Evolutionary conservation across 1,284 basidiomycete species (phyloP), one percentile per base, ranked within the genome.

Genomic region (Ustilago vetiveriae): DNA sequence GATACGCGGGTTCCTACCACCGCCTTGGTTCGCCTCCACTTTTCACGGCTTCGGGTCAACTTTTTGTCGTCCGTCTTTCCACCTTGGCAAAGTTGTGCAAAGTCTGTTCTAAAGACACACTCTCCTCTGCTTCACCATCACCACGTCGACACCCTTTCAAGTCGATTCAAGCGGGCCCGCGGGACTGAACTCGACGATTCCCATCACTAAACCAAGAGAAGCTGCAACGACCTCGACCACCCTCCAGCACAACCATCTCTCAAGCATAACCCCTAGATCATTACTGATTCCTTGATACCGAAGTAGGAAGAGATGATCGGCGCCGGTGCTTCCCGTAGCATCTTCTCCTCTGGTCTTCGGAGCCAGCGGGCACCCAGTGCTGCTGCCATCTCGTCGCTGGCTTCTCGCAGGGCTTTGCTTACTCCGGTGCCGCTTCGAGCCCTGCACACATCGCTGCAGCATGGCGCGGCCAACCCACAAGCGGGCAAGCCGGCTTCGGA

Each of bases 401-500:
- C 50, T 27, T 24, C 54, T 7, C 62, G 50, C 37, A 44, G 46
- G 14, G 29, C 50, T 2, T 14, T 57, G 41, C 45, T 65, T 14
- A 41, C 50, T 9, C 62, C 50, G 9, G 54, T 54, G 14, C 55
- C 50, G 47, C 47, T 55, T 36, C 51, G 55, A 39, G 55, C 58
- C 16, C 27, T 71, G 43, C 68, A 71, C 50, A 62, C 57, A 1
- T 57, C 62, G 16, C 14, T 56, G 47, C 38, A 53, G 30, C 50
- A 47, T 22, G 47, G 38, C 14, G 76, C 75, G 6, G 77, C 76
- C 30, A 79, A 79, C 64, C 72, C 72, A 21, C 76, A 78, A 40
- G 63, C 78, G 11, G 71, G 77, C 52, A 76, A 76, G 66, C 78
- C 78, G 24, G 74, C 78, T n/a, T 79, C 77, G 16, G 76, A 79